These are phyloP conservation scores for Solanum chmielewskii DNA, from an alignment of 257 asterid species.

Conservation along the genomic window DNA sequence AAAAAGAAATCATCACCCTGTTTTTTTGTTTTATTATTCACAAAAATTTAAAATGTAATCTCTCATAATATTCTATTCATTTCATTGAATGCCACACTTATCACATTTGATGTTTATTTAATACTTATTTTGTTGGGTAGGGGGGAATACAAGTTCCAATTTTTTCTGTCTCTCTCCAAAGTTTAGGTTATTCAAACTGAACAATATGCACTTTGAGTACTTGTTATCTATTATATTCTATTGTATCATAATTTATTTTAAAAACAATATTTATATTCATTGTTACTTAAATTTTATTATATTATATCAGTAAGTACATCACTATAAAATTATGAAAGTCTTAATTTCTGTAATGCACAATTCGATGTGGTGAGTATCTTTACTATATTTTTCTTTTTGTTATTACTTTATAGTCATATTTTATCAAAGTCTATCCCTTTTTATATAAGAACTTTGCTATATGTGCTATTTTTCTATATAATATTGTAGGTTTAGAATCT, in stretches of 20 bases:
- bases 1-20: background rate
- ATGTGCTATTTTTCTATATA: background rate
- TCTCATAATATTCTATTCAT: no score
- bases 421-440: background rate
- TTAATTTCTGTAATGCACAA: no score
- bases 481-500: background rate
- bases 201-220: background rate
- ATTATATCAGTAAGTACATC: background rate
- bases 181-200: background rate
- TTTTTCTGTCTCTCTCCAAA: no score
- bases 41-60: no score
- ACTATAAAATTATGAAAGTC: background rate
- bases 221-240: background rate
- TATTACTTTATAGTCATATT: no score
- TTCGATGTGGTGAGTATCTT: background rate
- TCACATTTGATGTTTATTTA: no score
- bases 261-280: no score
- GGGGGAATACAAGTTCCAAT: background rate
- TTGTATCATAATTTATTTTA: no score
- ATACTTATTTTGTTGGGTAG: background rate
- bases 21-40: no score
- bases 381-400: no score
- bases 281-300: background rate
- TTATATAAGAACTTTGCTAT: background rate
- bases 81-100: no score